Base-by-base conservation (phyloP, 1,284 basidiomycete species). In the Schizophyllum commune region DNA sequence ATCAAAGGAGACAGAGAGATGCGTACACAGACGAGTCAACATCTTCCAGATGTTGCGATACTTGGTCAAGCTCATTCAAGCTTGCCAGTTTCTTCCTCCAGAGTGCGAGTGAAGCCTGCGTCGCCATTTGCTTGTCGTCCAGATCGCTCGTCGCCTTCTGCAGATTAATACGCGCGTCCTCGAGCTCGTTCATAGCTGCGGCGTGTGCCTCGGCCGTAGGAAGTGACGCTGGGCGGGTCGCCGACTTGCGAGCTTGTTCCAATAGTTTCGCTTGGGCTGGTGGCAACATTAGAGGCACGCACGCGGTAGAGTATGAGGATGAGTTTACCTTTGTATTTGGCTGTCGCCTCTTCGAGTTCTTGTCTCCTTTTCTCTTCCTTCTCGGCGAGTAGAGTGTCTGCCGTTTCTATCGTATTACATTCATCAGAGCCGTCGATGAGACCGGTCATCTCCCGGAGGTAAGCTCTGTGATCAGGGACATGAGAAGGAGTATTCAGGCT, bases 111-210 rank as follows among this genome's bases (percentile, higher is more conserved):
- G 68, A 88, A 87, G 1, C 83, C 85, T 67, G 91, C 88, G 66
- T 84, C 84, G 66, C 79, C 83, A 2, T 84, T 83, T 9, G 88
- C 71, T 33, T 81, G 71, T 55, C 82, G 79, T 72, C 91, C 89
- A 1, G 80, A 78, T 65, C 90, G 89, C 58, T 87, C 86, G 66
- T 88, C 4, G 85, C 82, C 67, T 92, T 92, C 11, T 81, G 85
- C n/a, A 91, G 76, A 6, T 83, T 82, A 57, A 90, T 71, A 34
- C 83, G 80, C 5, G 77, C 79, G 32, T 71, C 77, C 62, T 92
- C 89, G 1, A 89, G 79, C 59, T 84, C 81, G 64, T 89, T 88
- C 47, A 92, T 71, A 19, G 75, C 76, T 9, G 80, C 74, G 2
- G 79, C 76, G 67, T 92, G 88, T 8, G 80, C 78, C 64, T 84